Evolutionary conservation across 208 protist genomes (phyloP).

Genomic region (Acanthamoeba triangularis): DNA sequence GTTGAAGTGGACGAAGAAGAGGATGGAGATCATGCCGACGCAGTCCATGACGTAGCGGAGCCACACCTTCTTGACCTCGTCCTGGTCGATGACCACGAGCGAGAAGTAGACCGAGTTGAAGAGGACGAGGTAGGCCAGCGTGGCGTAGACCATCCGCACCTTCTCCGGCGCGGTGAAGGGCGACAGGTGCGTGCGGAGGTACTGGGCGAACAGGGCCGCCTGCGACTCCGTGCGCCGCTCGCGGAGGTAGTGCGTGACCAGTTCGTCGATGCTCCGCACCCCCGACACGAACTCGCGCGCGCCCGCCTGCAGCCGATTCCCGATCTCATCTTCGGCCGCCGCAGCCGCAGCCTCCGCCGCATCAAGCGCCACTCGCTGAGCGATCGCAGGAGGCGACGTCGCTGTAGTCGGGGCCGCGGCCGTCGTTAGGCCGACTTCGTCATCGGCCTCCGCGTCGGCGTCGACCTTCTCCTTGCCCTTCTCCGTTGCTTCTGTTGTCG

Average conservation of each 20-base stretch:
- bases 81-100: slow-evolving; percentile 24
- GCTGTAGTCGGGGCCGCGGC: background rate
- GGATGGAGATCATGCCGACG: slow-evolving; percentile 42
- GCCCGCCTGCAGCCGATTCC: background rate
- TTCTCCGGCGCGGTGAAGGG: slow-evolving; percentile 31
- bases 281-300: slow-evolving; percentile 5
- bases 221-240: background rate
- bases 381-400: no score
- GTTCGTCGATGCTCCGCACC: slow-evolving; percentile 17
- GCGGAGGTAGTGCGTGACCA: background rate
- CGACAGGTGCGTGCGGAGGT: slow-evolving; percentile 35
- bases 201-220: background rate
- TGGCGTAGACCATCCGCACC: slow-evolving; percentile 30
- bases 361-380: background rate
- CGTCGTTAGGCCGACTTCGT: background rate
- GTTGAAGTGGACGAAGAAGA: slow-evolving; percentile 53
- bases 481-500: background rate
- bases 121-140: slow-evolving; percentile 11
- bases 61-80: slow-evolving; percentile 6
- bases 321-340: background rate
- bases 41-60: slow-evolving; percentile 47
- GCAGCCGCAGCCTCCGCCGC: background rate
- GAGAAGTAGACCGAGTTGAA: slow-evolving; percentile 64
- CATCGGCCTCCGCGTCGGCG: background rate
- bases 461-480: slow-evolving; percentile 4